Conservation (phyloP, 257 asterid species). For the Gentiana macrophylla region DNA sequence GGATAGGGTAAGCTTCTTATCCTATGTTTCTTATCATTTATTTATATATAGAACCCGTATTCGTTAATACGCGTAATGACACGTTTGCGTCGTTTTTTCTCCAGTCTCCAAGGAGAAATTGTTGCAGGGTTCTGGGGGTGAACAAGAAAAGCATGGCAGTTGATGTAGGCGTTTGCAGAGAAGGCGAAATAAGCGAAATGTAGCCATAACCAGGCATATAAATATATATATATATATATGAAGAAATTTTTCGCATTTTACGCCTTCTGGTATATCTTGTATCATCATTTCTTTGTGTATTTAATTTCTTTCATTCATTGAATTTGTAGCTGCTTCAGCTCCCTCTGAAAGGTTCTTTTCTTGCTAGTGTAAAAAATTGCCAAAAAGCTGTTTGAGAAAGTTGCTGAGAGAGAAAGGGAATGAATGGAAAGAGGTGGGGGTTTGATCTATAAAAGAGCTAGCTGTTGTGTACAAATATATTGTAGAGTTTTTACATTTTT, state of each 20-base stretch:
- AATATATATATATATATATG: too few species aligned
- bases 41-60: too few species aligned
- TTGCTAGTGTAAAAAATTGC: neutral
- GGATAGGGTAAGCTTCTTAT: slow-evolving; percentile 42
- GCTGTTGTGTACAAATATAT: neutral
- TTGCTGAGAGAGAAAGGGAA: neutral
- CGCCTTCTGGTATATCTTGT: slow-evolving; percentile 2
- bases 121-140: slow-evolving; percentile 48
- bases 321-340: neutral
- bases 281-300: slow-evolving; percentile 9
- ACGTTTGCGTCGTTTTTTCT: neutral
- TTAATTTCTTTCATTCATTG: slow-evolving; percentile 28
- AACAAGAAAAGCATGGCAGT: slow-evolving; percentile 29
- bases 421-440: too few species aligned
- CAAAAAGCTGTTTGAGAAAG: neutral
- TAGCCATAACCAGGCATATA: neutral
- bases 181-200: slow-evolving; percentile 48
- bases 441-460: too few species aligned
- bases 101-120: slow-evolving; percentile 78
- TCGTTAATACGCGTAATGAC: too few species aligned
- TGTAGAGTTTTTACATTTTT: neutral
- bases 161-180: slow-evolving; percentile 58
- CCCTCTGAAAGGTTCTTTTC: too few species aligned
- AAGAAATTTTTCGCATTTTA: neutral
- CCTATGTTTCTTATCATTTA: slow-evolving; percentile 2